Base-by-base conservation (phyloP, 768 basidiomycete genomes). In the Sarcodon aspratus region DNA sequence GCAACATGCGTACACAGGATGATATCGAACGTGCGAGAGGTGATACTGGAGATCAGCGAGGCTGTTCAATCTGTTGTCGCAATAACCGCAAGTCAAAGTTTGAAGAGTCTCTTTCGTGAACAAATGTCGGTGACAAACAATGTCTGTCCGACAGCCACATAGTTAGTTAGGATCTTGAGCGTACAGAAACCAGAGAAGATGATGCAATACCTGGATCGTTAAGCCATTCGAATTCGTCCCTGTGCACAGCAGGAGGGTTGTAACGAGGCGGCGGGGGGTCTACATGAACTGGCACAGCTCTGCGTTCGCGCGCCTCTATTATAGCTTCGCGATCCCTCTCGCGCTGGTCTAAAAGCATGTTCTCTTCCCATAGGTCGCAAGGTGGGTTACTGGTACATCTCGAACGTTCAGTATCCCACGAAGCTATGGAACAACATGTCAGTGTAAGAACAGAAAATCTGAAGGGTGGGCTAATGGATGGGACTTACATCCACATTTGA, bases 281-380 rank as follows among this genome's bases (percentile, higher is more conserved):
- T 33, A 11, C 21, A 31, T 33, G 36, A 46, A 51, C 11, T 44
- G 45, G n/a, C 44, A 49, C 32, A 48, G 50, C 33, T 17, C 13
- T 33, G 9, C 11, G 48, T 3, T n/a, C 15, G 13, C 9, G 40
- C 34, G 36, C 50, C 13, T 21, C 33, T 6, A 42, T 12, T 36
- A 34, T 17, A 13, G 17, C 15, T 50, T 60, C 59, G 5, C 57
- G 53, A 33, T 47, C 31, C 6, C 63, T 61, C 48, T 62, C 63
- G 27, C 62, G 62, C 47, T 60, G 56, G 49, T 62, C 64, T 21
- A 68, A 54, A 1, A 68, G 50, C 60, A 63, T 63, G 6, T 66
- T 58, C 38, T 69, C 67, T 45, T 68, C 67, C 66, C 66, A 69
- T 12, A 68, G 55, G 1, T 59, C 61, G 49, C 67, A 69, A 6